phyloP scores from a whole-genome alignment of 495 filamentous ascomycete species.

The Hypomontagnella monticulosa region DNA sequence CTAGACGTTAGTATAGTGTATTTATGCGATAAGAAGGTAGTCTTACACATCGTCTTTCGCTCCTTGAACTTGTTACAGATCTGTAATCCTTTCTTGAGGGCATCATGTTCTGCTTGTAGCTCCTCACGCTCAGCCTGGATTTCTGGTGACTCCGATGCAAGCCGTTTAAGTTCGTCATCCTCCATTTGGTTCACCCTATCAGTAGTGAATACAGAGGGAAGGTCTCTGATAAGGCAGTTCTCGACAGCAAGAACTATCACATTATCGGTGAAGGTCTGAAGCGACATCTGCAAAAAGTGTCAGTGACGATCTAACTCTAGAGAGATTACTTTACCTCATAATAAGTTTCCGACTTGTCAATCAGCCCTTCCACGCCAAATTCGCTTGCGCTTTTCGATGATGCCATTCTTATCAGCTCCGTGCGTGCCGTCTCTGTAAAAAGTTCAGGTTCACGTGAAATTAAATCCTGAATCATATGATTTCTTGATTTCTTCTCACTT shows the following conservation, averaged over 20 bases:
- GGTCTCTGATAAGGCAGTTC: conserved; percentile 41
- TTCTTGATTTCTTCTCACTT: conserved; percentile 5
- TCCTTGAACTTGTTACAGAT: conserved; percentile 39
- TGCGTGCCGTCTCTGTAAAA: conserved; percentile 16
- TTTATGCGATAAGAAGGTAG: no score
- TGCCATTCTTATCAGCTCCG: background rate
- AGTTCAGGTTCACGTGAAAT: conserved; percentile 21
- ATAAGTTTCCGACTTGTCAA: conserved; percentile 50
- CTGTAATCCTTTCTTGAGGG: conserved; percentile 38
- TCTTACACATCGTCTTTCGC: conserved; percentile 13
- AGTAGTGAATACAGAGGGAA: conserved; percentile 37
- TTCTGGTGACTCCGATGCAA: conserved; percentile 38
- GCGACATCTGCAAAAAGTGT: conserved; percentile 43
- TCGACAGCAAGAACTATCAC: conserved; percentile 47
- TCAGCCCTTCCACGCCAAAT: conserved; percentile 44
- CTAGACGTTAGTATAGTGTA: background rate
- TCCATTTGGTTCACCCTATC: conserved; percentile 31
- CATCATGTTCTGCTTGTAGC: conserved; percentile 28
- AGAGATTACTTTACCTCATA: conserved; percentile 41
- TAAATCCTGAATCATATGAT: conserved; percentile 29
- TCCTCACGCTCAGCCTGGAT: conserved; percentile 25
- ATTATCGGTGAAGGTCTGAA: conserved; percentile 50
- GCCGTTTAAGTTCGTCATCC: conserved; percentile 24
- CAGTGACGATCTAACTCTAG: background rate
- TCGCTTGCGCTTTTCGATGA: conserved; percentile 19